Conservation (phyloP, 371 early-diverging fungal genomes). For the Mucor piriformis region DNA sequence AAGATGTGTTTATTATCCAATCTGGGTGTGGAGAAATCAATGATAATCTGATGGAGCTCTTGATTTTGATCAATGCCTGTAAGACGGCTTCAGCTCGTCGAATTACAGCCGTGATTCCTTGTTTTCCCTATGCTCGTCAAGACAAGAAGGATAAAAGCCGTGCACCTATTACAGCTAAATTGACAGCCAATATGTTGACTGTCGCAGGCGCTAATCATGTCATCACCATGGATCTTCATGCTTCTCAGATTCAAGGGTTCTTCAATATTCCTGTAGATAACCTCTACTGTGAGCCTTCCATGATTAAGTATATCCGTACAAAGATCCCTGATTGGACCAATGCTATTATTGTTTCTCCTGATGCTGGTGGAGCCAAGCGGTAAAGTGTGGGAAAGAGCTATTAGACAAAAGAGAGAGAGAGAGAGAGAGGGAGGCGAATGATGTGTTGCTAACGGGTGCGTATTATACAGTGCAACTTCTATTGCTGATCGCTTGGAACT, state of each 20-base stretch:
- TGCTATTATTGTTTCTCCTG: slow-evolving; percentile 94
- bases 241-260: slow-evolving; percentile 97
- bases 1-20: slow-evolving; percentile 91
- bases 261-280: slow-evolving; percentile 98
- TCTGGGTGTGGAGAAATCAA: slow-evolving; percentile 91
- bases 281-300: slow-evolving; percentile 91
- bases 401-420: slow-evolving; percentile 50
- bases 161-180: slow-evolving; percentile 91
- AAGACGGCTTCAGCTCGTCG: slow-evolving; percentile 93
- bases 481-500: slow-evolving; percentile 95
- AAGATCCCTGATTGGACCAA: slow-evolving; percentile 82
- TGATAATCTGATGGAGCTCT: slow-evolving; percentile 95
- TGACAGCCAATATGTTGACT: slow-evolving; percentile 94
- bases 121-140: slow-evolving; percentile 97
- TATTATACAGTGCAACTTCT: slow-evolving; percentile 69
- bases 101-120: slow-evolving; percentile 97
- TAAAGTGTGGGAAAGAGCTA: slow-evolving; percentile 34
- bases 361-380: slow-evolving; percentile 99
- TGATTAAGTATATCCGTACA: slow-evolving; percentile 88
- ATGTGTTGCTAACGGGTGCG: slow-evolving; percentile 35
- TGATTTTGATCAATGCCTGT: slow-evolving; percentile 96
- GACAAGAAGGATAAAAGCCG: slow-evolving; percentile 95
- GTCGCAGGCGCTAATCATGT: slow-evolving; percentile 97
- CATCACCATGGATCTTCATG: slow-evolving; percentile 98
- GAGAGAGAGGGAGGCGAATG: slow-evolving; percentile 4